A percentile compares a stretch with the other conserved stretches of the same genome.
Conservation (phyloP, 306 rosid species). For the Oemleria cerasiformis region DNA sequence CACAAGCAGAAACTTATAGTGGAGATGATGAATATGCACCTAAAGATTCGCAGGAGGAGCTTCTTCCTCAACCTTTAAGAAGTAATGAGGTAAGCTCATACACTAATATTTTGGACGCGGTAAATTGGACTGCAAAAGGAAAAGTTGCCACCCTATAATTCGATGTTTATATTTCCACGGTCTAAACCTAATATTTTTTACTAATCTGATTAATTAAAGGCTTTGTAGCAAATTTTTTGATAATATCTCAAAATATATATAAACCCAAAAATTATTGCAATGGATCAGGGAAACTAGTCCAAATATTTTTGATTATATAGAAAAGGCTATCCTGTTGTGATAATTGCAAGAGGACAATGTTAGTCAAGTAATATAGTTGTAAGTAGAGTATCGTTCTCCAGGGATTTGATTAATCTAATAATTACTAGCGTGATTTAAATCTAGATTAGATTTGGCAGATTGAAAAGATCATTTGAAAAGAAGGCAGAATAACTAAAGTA, state of each 20-base stretch:
- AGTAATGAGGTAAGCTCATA: constrained; percentile 36
- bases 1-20: constrained; percentile 23
- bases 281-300: neutral
- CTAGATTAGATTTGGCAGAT: no score
- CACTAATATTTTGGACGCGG: neutral
- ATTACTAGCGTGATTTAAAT: no score
- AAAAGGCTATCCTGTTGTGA: no score
- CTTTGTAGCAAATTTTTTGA: neutral
- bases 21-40: constrained; percentile 13
- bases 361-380: no score
- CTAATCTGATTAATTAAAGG: neutral
- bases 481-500: no score
- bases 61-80: constrained; percentile 37
- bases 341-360: no score
- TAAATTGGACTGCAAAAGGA: neutral
- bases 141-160: neutral
- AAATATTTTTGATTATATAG: no score
- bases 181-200: neutral
- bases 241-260: neutral
- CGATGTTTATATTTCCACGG: neutral
- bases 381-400: no score
- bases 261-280: neutral
- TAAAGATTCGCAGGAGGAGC: constrained; percentile 25
- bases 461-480: no score
- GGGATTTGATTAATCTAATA: no score